phyloP scores from a whole-genome alignment of 2,329 filamentous ascomycete genomes.

The Coniochaeta sp. region DNA sequence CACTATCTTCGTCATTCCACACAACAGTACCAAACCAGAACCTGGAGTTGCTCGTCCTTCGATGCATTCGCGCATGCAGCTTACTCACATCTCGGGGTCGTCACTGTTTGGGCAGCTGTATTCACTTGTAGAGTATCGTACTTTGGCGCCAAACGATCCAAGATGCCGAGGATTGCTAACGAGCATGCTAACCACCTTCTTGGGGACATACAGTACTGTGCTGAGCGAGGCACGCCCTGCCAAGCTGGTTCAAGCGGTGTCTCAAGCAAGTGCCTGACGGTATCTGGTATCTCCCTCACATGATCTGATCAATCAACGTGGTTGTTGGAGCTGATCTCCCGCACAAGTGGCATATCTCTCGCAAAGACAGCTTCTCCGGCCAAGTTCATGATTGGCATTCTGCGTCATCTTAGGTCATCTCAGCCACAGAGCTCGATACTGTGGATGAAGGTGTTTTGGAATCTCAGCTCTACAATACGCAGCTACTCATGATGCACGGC shows the following conservation, averaged over 20 bases:
- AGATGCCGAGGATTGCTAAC: background rate
- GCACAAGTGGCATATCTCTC: too few relatives aligned
- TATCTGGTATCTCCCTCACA: background rate
- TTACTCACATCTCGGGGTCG: background rate
- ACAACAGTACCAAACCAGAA: background rate
- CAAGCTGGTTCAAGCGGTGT: background rate
- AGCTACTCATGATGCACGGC: too few relatives aligned
- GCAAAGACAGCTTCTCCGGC: too few relatives aligned
- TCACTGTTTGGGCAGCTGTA: background rate
- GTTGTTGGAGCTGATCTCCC: too few relatives aligned
- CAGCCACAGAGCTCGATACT: too few relatives aligned
- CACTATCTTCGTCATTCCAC: background rate
- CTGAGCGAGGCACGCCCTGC: background rate
- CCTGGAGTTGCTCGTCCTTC: background rate
- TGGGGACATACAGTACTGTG: background rate
- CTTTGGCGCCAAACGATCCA: background rate
- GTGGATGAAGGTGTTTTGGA: too few relatives aligned
- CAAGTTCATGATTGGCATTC: too few relatives aligned
- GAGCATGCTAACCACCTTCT: too few relatives aligned
- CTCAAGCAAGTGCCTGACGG: background rate
- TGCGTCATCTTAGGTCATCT: background rate
- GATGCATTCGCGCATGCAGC: background rate
- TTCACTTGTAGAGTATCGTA: background rate
- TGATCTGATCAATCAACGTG: background rate
- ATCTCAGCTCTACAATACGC: too few relatives aligned